Conservation (phyloP, 352 stramenopile genomes). For the Pythium apleroticum region DNA sequence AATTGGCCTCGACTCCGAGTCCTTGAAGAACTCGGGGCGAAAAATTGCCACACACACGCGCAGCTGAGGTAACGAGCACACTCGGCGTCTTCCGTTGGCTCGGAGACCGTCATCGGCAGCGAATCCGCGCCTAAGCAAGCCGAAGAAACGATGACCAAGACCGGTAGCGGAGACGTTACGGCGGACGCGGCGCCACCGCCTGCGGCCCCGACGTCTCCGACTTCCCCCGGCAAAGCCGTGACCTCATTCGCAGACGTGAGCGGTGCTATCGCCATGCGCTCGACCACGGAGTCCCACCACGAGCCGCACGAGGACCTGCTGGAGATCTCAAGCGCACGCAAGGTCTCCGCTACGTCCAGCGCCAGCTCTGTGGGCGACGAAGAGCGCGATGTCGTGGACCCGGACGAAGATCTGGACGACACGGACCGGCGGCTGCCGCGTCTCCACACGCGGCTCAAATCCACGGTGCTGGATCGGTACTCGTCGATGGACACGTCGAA, state of each 20-base stretch:
- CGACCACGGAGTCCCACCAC: background rate
- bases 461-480: constrained; percentile 29
- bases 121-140: background rate
- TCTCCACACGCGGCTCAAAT: constrained; percentile 22
- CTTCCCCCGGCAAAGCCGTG: constrained; percentile 3
- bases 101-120: background rate
- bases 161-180: background rate
- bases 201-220: background rate
- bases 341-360: constrained; percentile 17
- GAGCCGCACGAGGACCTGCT: constrained; percentile 9
- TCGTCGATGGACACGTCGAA: constrained; percentile 47
- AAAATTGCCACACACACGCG: background rate
- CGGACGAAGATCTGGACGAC: constrained; percentile 4
- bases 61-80: background rate
- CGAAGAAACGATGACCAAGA: background rate
- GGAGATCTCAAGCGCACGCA: constrained; percentile 18
- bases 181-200: background rate
- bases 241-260: constrained; percentile 19
- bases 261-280: constrained; percentile 11
- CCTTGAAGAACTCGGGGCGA: constrained; percentile 1
- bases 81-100: constrained; percentile 6
- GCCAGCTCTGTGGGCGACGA: constrained; percentile 20
- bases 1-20: background rate
- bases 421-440: constrained; percentile 3
- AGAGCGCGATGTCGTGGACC: background rate